Percentiles rank a stretch among this genome's conserved stretches.
Evolutionary conservation across 1,284 basidiomycete genomes (phyloP).

Genomic region (Kalmanozyma brasiliensis): DNA sequence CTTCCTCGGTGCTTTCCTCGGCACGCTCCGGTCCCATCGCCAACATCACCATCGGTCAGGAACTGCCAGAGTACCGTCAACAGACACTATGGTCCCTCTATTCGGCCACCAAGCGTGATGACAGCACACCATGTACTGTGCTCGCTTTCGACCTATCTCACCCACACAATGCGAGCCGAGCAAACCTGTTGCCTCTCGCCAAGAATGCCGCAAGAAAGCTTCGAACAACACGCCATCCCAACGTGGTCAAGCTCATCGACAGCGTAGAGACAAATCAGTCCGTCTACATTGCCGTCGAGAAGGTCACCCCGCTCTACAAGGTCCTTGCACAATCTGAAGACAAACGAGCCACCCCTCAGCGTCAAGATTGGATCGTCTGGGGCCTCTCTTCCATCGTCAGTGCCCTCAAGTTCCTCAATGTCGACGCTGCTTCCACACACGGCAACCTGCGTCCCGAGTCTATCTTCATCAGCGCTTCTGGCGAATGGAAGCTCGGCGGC

Average conservation of each 20-base stretch:
- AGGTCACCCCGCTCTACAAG: conserved; percentile 80
- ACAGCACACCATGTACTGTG: conserved; percentile 72
- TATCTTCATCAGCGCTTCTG: conserved; percentile 82
- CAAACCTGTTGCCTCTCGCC: conserved; percentile 74
- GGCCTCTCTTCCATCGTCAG: conserved; percentile 89
- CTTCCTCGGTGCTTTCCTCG: conserved; percentile 84
- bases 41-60: conserved; percentile 85
- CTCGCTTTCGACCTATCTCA: conserved; percentile 60
- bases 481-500: conserved; percentile 95
- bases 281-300: conserved; percentile 94
- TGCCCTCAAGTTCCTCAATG: conserved; percentile 90
- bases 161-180: conserved; percentile 44
- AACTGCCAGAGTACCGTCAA: conserved; percentile 76
- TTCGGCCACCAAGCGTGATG: conserved; percentile 85
- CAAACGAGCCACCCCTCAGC: conserved; percentile 70
- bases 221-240: conserved; percentile 90
- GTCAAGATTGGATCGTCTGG: conserved; percentile 89
- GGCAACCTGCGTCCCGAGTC: conserved; percentile 83
- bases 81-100: conserved; percentile 84
- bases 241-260: conserved; percentile 89
- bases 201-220: conserved; percentile 91
- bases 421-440: conserved; percentile 75
- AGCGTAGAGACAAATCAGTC: conserved; percentile 86
- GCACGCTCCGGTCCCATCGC: conserved; percentile 82
- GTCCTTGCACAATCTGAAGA: conserved; percentile 70